Percentiles rank a stretch among this genome's conserved stretches.
These are phyloP conservation scores for Blastobotrys indianensis DNA, from an alignment of 1,139 yeast genomes.

Conservation along the genomic window DNA sequence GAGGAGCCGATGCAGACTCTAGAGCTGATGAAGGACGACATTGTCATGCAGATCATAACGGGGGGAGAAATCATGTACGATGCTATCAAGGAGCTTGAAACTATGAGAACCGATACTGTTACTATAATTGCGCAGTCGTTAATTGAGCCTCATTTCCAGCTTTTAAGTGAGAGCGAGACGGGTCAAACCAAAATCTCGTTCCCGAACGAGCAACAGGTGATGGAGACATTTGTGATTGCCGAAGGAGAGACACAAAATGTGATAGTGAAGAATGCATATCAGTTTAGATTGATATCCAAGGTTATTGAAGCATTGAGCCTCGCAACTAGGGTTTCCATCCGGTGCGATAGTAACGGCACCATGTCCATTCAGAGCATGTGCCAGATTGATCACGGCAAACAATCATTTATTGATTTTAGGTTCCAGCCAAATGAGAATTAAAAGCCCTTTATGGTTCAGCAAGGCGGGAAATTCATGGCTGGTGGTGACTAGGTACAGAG, in stretches of 20 bases:
- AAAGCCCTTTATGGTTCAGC: neutral
- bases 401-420: constrained; percentile 31
- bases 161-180: constrained; percentile 62
- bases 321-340: constrained; percentile 30
- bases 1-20: constrained; percentile 16
- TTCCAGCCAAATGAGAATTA: constrained; percentile 24
- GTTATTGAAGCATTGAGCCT: constrained; percentile 28
- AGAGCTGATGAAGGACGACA: constrained; percentile 41
- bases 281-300: constrained; percentile 24
- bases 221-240: constrained; percentile 44
- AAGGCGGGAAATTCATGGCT: neutral
- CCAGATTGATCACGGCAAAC: constrained; percentile 24
- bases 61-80: constrained; percentile 61
- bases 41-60: constrained; percentile 60
- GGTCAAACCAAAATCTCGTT: constrained; percentile 64
- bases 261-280: constrained; percentile 25
- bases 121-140: constrained; percentile 41
- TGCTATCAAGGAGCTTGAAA: constrained; percentile 61
- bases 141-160: constrained; percentile 29
- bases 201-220: constrained; percentile 57
- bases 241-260: constrained; percentile 11
- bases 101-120: constrained; percentile 55
- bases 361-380: constrained; percentile 32
- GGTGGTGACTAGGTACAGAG: neutral
- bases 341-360: constrained; percentile 30